Conservation (phyloP, 2,329 filamentous ascomycete genomes). For the Sporothrix brasiliensis region DNA sequence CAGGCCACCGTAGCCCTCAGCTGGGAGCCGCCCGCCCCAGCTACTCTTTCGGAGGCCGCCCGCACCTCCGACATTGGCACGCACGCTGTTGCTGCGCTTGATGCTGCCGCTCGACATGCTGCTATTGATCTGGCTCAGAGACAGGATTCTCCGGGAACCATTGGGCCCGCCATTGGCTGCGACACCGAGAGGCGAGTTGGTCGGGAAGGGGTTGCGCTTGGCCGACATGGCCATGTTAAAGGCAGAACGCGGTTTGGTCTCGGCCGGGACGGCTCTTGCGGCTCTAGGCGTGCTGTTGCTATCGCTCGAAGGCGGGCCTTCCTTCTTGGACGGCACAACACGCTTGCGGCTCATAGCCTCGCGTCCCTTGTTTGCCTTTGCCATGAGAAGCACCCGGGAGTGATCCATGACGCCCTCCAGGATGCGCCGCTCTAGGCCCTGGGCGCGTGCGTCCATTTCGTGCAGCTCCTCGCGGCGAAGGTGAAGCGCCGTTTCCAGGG, state of each 20-base stretch:
- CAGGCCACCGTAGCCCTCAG: slow-evolving; percentile 56
- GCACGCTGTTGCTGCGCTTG: slow-evolving; percentile 77
- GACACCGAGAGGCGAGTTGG: slow-evolving; percentile 47
- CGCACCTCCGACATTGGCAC: slow-evolving; percentile 57
- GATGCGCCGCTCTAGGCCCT: slow-evolving; percentile 87
- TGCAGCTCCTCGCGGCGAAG: slow-evolving; percentile 89
- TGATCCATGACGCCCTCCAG: slow-evolving; percentile 96
- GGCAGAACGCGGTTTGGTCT: slow-evolving; percentile 44
- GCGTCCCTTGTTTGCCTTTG: slow-evolving; percentile 59
- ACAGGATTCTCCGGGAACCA: slow-evolving; percentile 78
- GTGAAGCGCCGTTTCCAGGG: slow-evolving; percentile 84
- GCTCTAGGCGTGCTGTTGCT: neutral
- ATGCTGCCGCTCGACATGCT: slow-evolving; percentile 68
- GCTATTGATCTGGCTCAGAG: slow-evolving; percentile 84
- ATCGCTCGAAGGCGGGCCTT: slow-evolving; percentile 30
- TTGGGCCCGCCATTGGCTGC: slow-evolving; percentile 40
- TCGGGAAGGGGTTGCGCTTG: slow-evolving; percentile 52
- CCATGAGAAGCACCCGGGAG: slow-evolving; percentile 84
- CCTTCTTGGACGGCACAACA: slow-evolving; percentile 50
- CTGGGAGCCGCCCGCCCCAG: slow-evolving; percentile 59
- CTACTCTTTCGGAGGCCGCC: slow-evolving; percentile 64
- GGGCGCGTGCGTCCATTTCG: slow-evolving; percentile 86
- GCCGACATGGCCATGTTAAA: slow-evolving; percentile 60
- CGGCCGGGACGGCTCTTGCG: neutral
- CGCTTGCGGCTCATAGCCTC: slow-evolving; percentile 64